Percentiles rank a stretch among this genome's conserved stretches.
These are phyloP conservation scores for Rhizomucor miehei DNA, from an alignment of 371 early-diverging fungal species.

Conservation along the genomic window DNA sequence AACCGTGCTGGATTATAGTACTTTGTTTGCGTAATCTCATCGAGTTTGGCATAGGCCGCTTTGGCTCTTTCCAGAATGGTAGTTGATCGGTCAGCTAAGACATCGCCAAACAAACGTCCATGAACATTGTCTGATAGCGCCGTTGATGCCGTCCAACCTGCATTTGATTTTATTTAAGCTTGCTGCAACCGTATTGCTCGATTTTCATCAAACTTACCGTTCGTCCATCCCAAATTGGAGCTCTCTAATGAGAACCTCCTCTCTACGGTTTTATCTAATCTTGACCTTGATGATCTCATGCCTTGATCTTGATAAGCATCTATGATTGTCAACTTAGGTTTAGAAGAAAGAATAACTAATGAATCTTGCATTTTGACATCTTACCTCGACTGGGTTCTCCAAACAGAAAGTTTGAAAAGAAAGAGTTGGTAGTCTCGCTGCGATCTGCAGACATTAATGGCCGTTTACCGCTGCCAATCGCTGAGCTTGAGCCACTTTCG, in stretches of 20 bases:
- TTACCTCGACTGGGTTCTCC: slow-evolving; percentile 26
- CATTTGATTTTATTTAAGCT: not conserved
- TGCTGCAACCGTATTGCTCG: not conserved
- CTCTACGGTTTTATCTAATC: slow-evolving; percentile 10
- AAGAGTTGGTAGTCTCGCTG: slow-evolving; percentile 20
- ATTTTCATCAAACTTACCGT: slow-evolving; percentile 7
- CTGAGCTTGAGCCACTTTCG: not conserved
- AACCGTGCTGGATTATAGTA: slow-evolving; percentile 18
- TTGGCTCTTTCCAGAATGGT: slow-evolving; percentile 28
- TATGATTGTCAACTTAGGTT: not conserved
- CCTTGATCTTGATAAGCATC: not conserved
- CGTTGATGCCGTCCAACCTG: slow-evolving; percentile 41
- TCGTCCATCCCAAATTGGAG: slow-evolving; percentile 14
- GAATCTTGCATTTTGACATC: not conserved
- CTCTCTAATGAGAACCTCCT: slow-evolving; percentile 13
- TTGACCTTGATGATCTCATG: not conserved
- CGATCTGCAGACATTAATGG: slow-evolving; percentile 1
- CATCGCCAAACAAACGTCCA: slow-evolving; percentile 37
- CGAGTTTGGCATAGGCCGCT: slow-evolving; percentile 29
- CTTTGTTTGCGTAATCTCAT: slow-evolving; percentile 27
- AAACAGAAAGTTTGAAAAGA: slow-evolving; percentile 44
- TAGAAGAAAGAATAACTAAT: not conserved
- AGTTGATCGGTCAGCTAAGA: slow-evolving; percentile 22
- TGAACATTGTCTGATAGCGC: slow-evolving; percentile 35
- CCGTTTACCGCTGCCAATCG: slow-evolving; percentile 1